Conservation (phyloP, 495 filamentous ascomycete species). For the Hypoxylon fuscum region DNA sequence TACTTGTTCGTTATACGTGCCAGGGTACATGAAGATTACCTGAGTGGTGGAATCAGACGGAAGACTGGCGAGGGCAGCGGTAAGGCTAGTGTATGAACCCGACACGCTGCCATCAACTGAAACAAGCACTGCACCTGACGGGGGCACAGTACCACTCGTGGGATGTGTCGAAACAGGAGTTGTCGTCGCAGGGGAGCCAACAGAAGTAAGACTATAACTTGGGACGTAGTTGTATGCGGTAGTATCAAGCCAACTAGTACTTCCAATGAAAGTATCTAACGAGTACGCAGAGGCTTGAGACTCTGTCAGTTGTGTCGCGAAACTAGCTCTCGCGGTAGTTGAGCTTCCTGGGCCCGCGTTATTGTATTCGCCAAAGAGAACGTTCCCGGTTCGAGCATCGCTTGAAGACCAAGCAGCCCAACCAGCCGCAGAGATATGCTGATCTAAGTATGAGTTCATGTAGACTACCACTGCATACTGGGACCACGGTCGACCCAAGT, state of each 20-base stretch:
- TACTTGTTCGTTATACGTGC: conserved; percentile 66
- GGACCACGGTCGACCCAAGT: background rate
- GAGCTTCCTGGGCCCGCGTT: background rate
- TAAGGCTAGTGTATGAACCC: background rate
- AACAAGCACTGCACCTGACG: background rate
- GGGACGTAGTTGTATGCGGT: background rate
- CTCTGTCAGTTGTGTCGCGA: background rate
- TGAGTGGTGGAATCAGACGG: background rate
- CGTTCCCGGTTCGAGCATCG: background rate
- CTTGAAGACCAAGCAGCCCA: background rate
- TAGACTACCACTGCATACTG: background rate
- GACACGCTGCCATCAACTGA: background rate
- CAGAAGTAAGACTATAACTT: background rate
- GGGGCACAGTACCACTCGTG: background rate
- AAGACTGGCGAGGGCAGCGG: background rate
- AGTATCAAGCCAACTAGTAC: background rate
- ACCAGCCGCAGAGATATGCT: background rate
- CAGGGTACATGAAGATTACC: conserved; percentile 67
- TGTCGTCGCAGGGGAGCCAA: background rate
- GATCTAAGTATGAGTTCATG: background rate
- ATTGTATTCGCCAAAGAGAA: background rate
- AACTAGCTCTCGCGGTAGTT: background rate
- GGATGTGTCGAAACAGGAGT: background rate
- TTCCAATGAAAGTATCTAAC: background rate
- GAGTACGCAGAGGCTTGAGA: background rate